Base-by-base conservation (phyloP, 371 early-diverging fungal species). In the Mortierella sp. region DNA sequence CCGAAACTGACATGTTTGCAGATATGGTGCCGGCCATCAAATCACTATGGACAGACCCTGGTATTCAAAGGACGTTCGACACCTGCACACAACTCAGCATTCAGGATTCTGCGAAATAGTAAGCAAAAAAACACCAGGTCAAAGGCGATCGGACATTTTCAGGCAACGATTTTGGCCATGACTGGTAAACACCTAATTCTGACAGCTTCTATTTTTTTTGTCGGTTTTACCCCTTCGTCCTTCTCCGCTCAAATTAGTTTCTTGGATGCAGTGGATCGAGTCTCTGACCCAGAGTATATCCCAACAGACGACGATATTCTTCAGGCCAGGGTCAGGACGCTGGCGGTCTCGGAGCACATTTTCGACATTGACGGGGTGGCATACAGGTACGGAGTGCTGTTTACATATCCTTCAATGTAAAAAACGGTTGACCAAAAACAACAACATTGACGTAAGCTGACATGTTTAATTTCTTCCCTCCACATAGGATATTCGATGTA, bases 221-320 rank as follows among this genome's bases (percentile, higher is more conserved):
- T 49, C 32, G 32, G 18, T 60, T 58, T 38, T 46, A 51, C 29
- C 16, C 6, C 27, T 44, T 48, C 38, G 0, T 70, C 44, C 46
- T 16, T 29, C 55, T 56, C 55, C 38, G 12, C 70, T 58, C 35
- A 41, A 86, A 29, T 38, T 38, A 89, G 90, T 49, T 90, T 89
- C 60, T 75, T 91, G 75, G 90, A 90, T 72, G 75, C 79, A 32
- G 75, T 91, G 44, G 91, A 89, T 12, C 81, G 91, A 35, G 76
- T 91, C n/a, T 75, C 87, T 11, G 48, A 72, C 21, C 72, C 77
- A n/a, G 77, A 88, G 18, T 91, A 91, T 72, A 44, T 80, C n/a
- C 91, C 91, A 4, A 88, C 91, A 21, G 91, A 91, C 72, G 87
- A 87, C 32, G 91, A 91, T 76, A 89, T 91, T 63, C 77, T 91